Base-by-base conservation (phyloP, 2,329 filamentous ascomycete genomes). In the Geosmithia putterillii region DNA sequence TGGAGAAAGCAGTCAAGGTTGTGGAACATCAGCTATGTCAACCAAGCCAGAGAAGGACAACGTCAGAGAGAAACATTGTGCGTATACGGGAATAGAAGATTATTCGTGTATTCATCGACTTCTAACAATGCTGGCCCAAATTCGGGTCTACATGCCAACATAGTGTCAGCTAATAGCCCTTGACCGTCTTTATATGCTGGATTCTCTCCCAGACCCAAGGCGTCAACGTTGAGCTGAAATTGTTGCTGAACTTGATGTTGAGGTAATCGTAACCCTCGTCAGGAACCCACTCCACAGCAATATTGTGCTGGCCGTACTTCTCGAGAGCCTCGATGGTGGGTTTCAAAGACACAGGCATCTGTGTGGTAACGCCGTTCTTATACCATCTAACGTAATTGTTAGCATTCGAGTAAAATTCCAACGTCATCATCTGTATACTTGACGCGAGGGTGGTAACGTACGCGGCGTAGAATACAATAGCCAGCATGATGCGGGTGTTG, bases 221-320 rank as follows among this genome's bases (percentile, higher is more conserved):
- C n/a, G 45, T 47, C 17, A 49, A 41, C 12, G 42, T 44, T n/a
- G 47, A 49, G 45, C 53, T 55, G 35, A 55, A 55, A 41, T 54
- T 55, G 41, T 52, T 53, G 38, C 48, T 52, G 41, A 55, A 55
- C 42, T 51, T 50, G 40, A 53, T 51, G 18, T 49, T 45, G 15
- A 47, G 46, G 38, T 53, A 51, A 37, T 55, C 47, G 14, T 52
- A 48, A 5, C 46, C 46, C 40, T 45, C 39, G 12, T 46, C 51
- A 10, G 50, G 46, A 21, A 53, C 52, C 45, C 47, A 53, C 8
- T 53, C 44, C 2, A 41, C 43, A 12, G 46, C 46, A 19, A 47
- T 43, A 28, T 42, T 47, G 38, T 45, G 43, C 19, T 44, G 40
- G 19, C 43, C 46, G n/a, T 47, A 47, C 37, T 47, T 40, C 25